These are phyloP conservation scores for Microdochium paspali DNA, from an alignment of 2,329 filamentous ascomycete genomes.

Conservation along the genomic window DNA sequence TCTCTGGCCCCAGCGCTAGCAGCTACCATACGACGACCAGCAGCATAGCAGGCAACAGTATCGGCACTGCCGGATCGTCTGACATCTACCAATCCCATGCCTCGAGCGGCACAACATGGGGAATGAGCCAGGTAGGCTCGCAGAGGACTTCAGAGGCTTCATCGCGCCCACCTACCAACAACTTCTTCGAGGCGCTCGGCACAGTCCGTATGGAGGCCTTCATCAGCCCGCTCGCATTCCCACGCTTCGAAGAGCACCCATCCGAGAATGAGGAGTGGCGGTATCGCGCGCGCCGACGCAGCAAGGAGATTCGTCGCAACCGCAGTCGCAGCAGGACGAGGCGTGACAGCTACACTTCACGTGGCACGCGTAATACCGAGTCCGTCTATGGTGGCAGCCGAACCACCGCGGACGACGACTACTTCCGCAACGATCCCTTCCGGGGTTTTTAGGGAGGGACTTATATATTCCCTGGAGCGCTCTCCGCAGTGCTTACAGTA, in stretches of 20 bases:
- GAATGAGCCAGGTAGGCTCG: constrained; percentile 29
- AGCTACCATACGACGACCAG: constrained; percentile 37
- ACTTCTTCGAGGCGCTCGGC: constrained; percentile 81
- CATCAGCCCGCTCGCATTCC: constrained; percentile 55
- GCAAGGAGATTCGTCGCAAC: constrained; percentile 43
- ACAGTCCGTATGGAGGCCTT: constrained; percentile 97
- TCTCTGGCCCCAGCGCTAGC: constrained; percentile 48
- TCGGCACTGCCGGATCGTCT: constrained; percentile 48
- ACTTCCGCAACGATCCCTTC: constrained; percentile 51
- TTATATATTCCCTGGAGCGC: too few species aligned
- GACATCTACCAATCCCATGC: constrained; percentile 50
- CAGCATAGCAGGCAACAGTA: constrained; percentile 48
- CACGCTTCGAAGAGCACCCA: constrained; percentile 33
- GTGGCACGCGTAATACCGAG: constrained; percentile 34
- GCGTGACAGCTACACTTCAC: constrained; percentile 39
- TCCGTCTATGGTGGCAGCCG: constrained; percentile 38
- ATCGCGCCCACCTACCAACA: constrained; percentile 33
- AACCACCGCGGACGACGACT: constrained; percentile 44
- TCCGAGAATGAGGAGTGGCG: constrained; percentile 41
- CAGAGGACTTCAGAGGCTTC: constrained; percentile 48
- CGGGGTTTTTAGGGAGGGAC: constrained; percentile 53
- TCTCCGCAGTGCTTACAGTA: too few species aligned
- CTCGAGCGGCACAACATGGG: constrained; percentile 26
- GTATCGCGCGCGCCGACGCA: constrained; percentile 37
- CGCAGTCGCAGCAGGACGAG: constrained; percentile 41